phyloP scores from a whole-genome alignment of 2,329 filamentous ascomycete species.

The Microcera coccophila region DNA sequence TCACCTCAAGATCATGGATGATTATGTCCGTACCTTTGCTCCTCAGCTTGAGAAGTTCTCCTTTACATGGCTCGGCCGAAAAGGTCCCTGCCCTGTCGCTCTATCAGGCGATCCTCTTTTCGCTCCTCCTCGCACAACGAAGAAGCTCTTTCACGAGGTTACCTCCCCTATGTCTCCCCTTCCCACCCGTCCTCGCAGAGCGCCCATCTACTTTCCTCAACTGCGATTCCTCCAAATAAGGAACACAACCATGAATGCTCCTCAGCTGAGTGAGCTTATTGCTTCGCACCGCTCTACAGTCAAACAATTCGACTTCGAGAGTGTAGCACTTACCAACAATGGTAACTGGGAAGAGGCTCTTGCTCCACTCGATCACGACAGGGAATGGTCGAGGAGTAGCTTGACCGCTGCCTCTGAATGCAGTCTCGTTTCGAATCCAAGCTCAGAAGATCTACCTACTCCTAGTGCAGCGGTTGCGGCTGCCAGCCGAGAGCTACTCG shows the following conservation, averaged over 20 bases:
- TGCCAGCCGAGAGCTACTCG: constrained; percentile 47
- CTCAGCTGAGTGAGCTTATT: constrained; percentile 68
- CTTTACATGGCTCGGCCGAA: constrained; percentile 74
- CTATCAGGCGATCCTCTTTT: constrained; percentile 69
- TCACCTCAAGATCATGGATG: constrained; percentile 74
- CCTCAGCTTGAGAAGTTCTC: constrained; percentile 63
- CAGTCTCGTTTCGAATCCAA: constrained; percentile 33
- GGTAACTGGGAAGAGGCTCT: constrained; percentile 81
- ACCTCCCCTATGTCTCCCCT: constrained; percentile 62
- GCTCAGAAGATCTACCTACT: constrained; percentile 39
- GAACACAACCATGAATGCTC: constrained; percentile 67
- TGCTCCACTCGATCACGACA: constrained; percentile 56
- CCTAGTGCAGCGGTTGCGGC: constrained; percentile 54
- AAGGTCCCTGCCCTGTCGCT: constrained; percentile 70
- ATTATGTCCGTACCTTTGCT: constrained; percentile 71
- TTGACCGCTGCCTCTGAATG: constrained; percentile 27
- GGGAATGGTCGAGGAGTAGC: constrained; percentile 35
- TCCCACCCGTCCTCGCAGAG: constrained; percentile 48
- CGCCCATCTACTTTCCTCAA: constrained; percentile 61
- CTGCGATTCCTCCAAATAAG: constrained; percentile 66
- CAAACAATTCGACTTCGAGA: constrained; percentile 75
- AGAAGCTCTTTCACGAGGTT: constrained; percentile 62
- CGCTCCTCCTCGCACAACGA: constrained; percentile 48
- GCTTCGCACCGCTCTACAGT: constrained; percentile 63
- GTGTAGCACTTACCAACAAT: constrained; percentile 61